Evolutionary conservation across 1,284 basidiomycete genomes (phyloP), one percentile per base, ranked within the genome.

Genomic region (Puccinia novopanici): DNA sequence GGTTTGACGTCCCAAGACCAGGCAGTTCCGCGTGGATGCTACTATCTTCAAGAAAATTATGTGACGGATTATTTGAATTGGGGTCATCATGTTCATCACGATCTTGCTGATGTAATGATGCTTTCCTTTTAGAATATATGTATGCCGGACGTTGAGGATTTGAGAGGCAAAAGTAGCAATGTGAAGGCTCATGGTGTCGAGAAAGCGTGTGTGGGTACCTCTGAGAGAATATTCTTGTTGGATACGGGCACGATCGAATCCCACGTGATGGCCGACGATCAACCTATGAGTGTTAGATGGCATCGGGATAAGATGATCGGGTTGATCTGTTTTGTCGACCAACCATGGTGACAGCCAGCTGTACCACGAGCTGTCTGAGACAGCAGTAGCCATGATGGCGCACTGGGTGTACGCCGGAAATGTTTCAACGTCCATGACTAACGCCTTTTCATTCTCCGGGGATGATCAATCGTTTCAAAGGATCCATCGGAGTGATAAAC

Each of bases 171-270:
- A 92, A 3, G 95, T 92, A 5, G 97, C 94, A 70, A 97, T 92
- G 85, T 99, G 96, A 13, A 99, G 88, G 0, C 94, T 91, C 90
- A 99, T 94, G 0, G 96, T 99, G 85, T 99, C 97, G 54, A 98
- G 86, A 86, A 93, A 99, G 0, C 96, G 90, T 30, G 90, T 95
- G 63, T 89, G 86, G 0, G 92, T 92, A 0, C 89, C 88, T 0
- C 88, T 84, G 6, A 98, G 86, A 77, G 87, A 87, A 85, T 99
- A 98, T 85, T 99, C 97, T 82, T 98, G 93, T 30, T 87, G 85
- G 19, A 97, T 88, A 19, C 95, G 89, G 9, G 90, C 92, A 12
- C 96, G 90, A 86, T 99, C 97, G 85, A 94, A 99, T 1, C 94
- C 93, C 40, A 98, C 92, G 84, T 98, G 96, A 86, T 99, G 97